These are phyloP conservation scores for Periglandula ipomoeae DNA, from an alignment of 2,329 filamentous ascomycete species.

Conservation along the genomic window DNA sequence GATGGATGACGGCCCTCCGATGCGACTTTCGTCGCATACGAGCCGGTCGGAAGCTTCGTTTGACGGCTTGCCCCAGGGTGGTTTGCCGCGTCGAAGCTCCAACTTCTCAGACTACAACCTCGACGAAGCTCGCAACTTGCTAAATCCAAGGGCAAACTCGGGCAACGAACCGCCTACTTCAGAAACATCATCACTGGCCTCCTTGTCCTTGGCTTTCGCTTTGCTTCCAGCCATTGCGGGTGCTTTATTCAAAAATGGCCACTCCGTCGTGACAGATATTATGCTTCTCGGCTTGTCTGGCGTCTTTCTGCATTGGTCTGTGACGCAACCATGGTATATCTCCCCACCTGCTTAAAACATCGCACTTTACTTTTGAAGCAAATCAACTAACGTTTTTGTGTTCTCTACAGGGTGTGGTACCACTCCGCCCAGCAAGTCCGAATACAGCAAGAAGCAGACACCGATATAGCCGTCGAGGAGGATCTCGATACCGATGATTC, in stretches of 20 bases:
- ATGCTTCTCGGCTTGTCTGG: constrained; percentile 71
- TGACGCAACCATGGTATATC: constrained; percentile 76
- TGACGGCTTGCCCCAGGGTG: constrained; percentile 12
- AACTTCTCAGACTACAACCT: constrained; percentile 69
- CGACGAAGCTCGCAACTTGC: constrained; percentile 59
- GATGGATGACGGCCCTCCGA: constrained; percentile 24
- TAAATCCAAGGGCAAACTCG: constrained; percentile 39
- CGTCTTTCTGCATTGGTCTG: constrained; percentile 86
- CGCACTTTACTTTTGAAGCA: neutral
- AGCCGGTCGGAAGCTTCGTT: constrained; percentile 19
- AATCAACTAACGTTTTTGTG: neutral
- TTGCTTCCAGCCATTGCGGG: constrained; percentile 80
- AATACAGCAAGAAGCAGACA: constrained; percentile 36
- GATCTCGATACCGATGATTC: neutral
- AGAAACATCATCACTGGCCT: constrained; percentile 64
- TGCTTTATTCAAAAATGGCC: constrained; percentile 75
- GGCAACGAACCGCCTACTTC: constrained; percentile 29
- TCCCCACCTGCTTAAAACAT: neutral
- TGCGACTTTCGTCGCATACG: constrained; percentile 9
- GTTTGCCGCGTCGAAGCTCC: constrained; percentile 57
- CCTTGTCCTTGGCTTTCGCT: constrained; percentile 72
- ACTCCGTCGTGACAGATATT: constrained; percentile 73
- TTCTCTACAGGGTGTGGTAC: constrained; percentile 58
- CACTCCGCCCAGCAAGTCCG: constrained; percentile 57
- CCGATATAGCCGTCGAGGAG: constrained; percentile 2